Percentiles rank a stretch among this genome's conserved stretches.
These are phyloP conservation scores for Fusarium anthophilum DNA, from an alignment of 2,329 filamentous ascomycete genomes.

Conservation along the genomic window DNA sequence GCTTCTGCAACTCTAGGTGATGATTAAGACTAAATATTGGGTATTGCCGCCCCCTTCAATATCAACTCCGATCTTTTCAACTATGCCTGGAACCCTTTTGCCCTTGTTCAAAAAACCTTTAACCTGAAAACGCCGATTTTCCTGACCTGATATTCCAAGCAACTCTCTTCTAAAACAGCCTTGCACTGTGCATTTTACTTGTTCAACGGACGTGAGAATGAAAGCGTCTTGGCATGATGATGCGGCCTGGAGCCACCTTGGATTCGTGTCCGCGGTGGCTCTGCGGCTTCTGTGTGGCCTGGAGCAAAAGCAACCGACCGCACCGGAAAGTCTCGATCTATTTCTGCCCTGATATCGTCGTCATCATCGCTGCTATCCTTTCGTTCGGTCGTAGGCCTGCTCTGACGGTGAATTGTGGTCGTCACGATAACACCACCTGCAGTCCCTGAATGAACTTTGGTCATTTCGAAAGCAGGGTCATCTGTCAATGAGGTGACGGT, in stretches of 20 bases:
- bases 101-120: not conserved
- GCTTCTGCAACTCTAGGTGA: not conserved
- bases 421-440: slow-evolving; percentile 47
- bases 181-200: not conserved
- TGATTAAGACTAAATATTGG: not conserved
- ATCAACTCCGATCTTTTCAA: not conserved
- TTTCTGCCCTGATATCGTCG: slow-evolving; percentile 18
- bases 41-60: slow-evolving; percentile 4
- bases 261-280: slow-evolving; percentile 39
- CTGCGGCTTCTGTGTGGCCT: slow-evolving; percentile 17
- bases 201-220: slow-evolving; percentile 10
- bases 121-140: not conserved
- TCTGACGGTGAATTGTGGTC: slow-evolving; percentile 51
- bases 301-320: slow-evolving; percentile 19
- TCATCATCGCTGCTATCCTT: slow-evolving; percentile 7
- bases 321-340: slow-evolving; percentile 16
- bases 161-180: not conserved
- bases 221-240: slow-evolving; percentile 10
- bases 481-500: slow-evolving; percentile 34
- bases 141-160: not conserved
- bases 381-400: slow-evolving; percentile 34
- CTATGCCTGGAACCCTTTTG: not conserved
- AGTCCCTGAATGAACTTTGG: slow-evolving; percentile 26
- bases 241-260: slow-evolving; percentile 31
- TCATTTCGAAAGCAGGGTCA: slow-evolving; percentile 29